Base-by-base conservation (phyloP, 805 yeast genomes). In the Metschnikowia amazonensis region DNA sequence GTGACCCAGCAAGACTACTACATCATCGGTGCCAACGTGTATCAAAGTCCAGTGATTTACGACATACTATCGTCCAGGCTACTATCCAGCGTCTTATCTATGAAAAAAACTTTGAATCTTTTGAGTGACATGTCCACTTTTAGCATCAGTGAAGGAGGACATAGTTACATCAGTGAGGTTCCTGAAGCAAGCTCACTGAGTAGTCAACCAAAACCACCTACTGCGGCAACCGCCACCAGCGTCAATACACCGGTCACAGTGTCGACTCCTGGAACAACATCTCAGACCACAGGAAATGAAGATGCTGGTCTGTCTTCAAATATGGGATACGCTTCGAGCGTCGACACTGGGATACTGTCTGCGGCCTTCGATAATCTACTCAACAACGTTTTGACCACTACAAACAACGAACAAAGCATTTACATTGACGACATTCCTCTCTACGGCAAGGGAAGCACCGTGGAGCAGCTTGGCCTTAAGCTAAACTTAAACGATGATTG, bases 11-110 rank as follows among this genome's bases (percentile, higher is more conserved):
- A 87, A 24, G 95, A 89, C 52, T 92, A 86, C 65, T 92, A 87
- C 63, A 84, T 92, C 38, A 81, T 89, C 33, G 96, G 97, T 3
- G 95, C 96, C 16, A 89, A 88, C 59, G 84, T 94, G 1, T 94
- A 89, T 65, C 92, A 87, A 80, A 84, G 97, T 0, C 97, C 97
- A 0, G 69, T 80, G 14, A 74, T 87, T 0, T 81, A 82, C 58
- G 82, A 86, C 31, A 76, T 90, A 2, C 70, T 92, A 5, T 78
- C 86, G 16, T 82, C 90, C 29, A 69, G 97, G 48, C 64, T 55
- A 17, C 48, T 64, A n/a, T 42, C 70, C 21, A 60, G 65, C n/a
- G 70, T 66, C 25, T 48, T 66, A 20, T 60, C 65, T 30, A 59
- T 71, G 42, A 67, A 66, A 43, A 64, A 62, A 30, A 60, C 71